Evolutionary conservation across 441 rosid species (phyloP).

Genomic region (Adansonia grandidieri): DNA sequence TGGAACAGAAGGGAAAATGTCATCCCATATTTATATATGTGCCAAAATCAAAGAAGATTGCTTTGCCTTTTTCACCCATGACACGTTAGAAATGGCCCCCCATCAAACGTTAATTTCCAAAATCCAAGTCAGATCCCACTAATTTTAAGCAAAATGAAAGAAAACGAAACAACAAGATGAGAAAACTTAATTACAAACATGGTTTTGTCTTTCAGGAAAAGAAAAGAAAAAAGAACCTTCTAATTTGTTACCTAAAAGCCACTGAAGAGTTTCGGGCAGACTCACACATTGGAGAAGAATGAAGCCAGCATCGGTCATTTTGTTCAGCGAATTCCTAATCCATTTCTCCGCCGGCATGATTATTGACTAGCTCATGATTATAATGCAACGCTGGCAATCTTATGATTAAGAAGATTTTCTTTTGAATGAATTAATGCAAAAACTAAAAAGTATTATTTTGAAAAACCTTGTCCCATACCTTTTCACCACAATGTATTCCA

Average conservation of each 20-base stretch:
- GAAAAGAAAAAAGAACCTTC: neutral
- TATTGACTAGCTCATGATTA: neutral
- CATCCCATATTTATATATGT: neutral
- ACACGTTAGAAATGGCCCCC: constrained; percentile 34
- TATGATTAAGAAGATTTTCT: constrained; percentile 2
- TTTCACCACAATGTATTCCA: neutral
- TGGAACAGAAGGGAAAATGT: neutral
- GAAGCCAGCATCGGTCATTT: neutral
- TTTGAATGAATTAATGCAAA: neutral
- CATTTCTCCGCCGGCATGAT: no score
- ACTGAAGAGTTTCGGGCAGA: neutral
- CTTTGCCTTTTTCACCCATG: neutral
- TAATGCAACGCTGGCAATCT: no score
- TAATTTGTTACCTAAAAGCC: neutral
- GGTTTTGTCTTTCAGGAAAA: neutral
- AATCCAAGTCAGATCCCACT: constrained; percentile 53
- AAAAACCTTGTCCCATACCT: constrained; percentile 1
- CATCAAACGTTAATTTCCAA: constrained; percentile 38
- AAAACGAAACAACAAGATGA: neutral
- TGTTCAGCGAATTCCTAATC: neutral
- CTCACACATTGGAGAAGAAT: neutral
- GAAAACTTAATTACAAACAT: neutral
- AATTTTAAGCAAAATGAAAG: no score
- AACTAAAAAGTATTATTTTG: neutral
- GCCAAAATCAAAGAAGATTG: neutral